phyloP scores from a whole-genome alignment of 2,329 filamentous ascomycete species.

The Microcera coccophila region DNA sequence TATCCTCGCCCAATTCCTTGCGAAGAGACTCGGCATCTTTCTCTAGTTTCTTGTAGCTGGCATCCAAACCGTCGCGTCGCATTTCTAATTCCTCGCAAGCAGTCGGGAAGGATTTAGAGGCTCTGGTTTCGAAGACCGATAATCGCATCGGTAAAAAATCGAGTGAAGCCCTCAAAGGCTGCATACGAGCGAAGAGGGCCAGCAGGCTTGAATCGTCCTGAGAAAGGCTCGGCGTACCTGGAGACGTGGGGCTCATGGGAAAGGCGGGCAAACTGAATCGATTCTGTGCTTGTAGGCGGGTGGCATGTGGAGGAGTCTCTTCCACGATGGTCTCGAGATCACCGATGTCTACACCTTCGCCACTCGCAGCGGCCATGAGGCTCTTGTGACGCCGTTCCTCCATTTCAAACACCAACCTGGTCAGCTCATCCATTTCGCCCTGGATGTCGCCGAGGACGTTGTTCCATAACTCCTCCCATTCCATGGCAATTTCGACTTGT shows the following conservation, averaged over 20 bases:
- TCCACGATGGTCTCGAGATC: constrained; percentile 93
- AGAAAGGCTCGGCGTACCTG: constrained; percentile 50
- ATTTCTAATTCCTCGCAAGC: constrained; percentile 85
- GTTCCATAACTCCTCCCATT: constrained; percentile 98
- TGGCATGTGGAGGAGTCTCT: constrained; percentile 62
- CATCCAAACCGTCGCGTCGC: constrained; percentile 69
- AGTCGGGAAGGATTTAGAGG: constrained; percentile 75
- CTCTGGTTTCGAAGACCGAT: constrained; percentile 77
- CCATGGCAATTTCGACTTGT: constrained; percentile 96
- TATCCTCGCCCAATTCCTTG: constrained; percentile 88
- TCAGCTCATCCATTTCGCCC: constrained; percentile 75
- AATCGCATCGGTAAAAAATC: constrained; percentile 96
- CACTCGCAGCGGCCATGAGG: constrained; percentile 57
- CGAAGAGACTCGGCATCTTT: constrained; percentile 84
- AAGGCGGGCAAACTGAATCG: constrained; percentile 67
- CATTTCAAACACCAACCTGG: constrained; percentile 89
- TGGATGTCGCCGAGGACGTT: constrained; percentile 90
- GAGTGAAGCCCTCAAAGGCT: constrained; percentile 84
- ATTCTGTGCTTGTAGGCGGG: constrained; percentile 54
- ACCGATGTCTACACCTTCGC: constrained; percentile 71
- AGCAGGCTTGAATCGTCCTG: constrained; percentile 86
- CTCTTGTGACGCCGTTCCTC: constrained; percentile 88
- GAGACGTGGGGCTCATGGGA: constrained; percentile 59
- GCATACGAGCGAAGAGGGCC: constrained; percentile 90
- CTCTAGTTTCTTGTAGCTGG: constrained; percentile 83